phyloP scores from a whole-genome alignment of 495 filamentous ascomycete species.

The Penicillium simplicissimum region DNA sequence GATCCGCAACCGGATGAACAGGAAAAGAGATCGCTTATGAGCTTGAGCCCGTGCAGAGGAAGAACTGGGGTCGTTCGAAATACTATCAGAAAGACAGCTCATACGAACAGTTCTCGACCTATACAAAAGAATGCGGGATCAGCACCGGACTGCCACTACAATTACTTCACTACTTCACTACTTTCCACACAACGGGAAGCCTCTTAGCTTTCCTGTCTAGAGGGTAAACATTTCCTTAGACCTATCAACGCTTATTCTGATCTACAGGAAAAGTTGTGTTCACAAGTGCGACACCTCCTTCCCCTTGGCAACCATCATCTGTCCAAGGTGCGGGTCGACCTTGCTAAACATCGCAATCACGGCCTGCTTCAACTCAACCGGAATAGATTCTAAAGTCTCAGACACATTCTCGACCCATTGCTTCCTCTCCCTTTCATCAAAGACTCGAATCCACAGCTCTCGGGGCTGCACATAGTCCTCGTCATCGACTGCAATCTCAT shows the following conservation, averaged over 20 bases:
- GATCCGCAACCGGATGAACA: not conserved
- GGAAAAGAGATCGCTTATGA: not conserved
- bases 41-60: not conserved
- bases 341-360: conserved; percentile 31
- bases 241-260: not conserved
- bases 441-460: conserved; percentile 33
- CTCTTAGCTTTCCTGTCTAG: too few relatives aligned
- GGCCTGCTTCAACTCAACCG: conserved; percentile 22
- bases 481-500: conserved; percentile 32
- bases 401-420: conserved; percentile 27
- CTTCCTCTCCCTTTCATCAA: conserved; percentile 31
- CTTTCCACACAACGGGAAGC: too few relatives aligned
- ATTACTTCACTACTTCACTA: too few relatives aligned
- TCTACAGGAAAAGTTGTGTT: not conserved
- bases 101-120: too few relatives aligned
- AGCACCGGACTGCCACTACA: too few relatives aligned
- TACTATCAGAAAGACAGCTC: not conserved
- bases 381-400: conserved; percentile 25
- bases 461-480: conserved; percentile 36
- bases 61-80: not conserved
- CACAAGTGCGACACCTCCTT: not conserved
- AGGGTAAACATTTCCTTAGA: too few relatives aligned
- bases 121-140: too few relatives aligned
- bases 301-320: conserved; percentile 22
- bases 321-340: conserved; percentile 35